Base-by-base conservation (phyloP, 805 yeast species). In the Ogataea trehalophila region DNA sequence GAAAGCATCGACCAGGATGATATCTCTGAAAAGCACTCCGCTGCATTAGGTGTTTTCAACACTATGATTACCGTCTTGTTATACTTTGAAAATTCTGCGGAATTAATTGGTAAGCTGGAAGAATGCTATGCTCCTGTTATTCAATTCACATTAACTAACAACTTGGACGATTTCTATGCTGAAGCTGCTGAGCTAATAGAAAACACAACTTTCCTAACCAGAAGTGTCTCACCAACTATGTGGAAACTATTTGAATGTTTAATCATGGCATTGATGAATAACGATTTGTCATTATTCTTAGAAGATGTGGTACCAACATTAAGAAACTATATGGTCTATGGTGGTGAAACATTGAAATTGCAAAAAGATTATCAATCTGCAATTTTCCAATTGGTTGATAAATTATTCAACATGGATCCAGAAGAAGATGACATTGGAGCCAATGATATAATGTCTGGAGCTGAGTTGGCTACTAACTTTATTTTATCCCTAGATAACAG, bases 51-150 rank as follows among this genome's bases (percentile, higher is more conserved):
- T 29, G 76, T 91, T 36, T 69, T 94, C 54, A 88, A 86, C 60
- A 91, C 97, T 2, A 80, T 91, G 73, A 81, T 88, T 44, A 89
- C 97, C 1, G 85, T 92, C n/a, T 68, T 92, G 41, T 67, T 90
- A 49, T 85, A 95, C 14, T 83, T 92, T 67, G 97, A 94, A 64
- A 85, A 84, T 60, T 83, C 96, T 1, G 72, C 72, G 8, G 90
- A 83, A 22, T 74, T 87, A 44, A 81, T 90, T 34, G 67, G 69
- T 37, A 75, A 76, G 59, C 72, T 92, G 43, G 97, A 90, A 59
- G 83, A 80, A 50, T 80, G 84, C 16, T 82, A 86, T 50, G 70
- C 79, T 38, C 96, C 97, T 13, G 85, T 84, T 17, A 76, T 90
- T 42, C 80, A 79, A 51, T 80, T 73, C 54, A 86, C 89, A 7